A percentile compares a stretch with the other conserved stretches of the same genome.
Conservation (phyloP, 2,329 filamentous ascomycete genomes). For the Pyricularia pennisetigena region DNA sequence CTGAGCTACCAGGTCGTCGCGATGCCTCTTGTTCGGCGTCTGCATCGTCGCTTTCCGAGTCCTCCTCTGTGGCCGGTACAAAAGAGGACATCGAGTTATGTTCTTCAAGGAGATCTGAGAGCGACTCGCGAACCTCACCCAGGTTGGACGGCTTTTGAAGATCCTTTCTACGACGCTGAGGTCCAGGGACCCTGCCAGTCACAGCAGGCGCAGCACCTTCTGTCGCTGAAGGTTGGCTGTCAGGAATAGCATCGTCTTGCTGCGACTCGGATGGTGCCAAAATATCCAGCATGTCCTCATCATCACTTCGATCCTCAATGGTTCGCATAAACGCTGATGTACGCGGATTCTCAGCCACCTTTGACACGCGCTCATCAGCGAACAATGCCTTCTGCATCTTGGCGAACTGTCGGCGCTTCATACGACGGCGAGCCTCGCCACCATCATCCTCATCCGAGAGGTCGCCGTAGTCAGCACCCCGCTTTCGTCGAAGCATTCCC, state of each 20-base stretch:
- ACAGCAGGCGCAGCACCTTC: slow-evolving; percentile 23
- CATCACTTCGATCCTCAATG: slow-evolving; percentile 71
- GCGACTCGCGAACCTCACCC: slow-evolving; percentile 70
- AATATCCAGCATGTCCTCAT: slow-evolving; percentile 59
- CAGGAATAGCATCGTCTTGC: slow-evolving; percentile 25
- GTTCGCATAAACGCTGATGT: slow-evolving; percentile 84
- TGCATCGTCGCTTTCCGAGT: slow-evolving; percentile 41
- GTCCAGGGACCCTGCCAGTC: not conserved
- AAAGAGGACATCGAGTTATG: slow-evolving; percentile 33
- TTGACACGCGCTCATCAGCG: slow-evolving; percentile 80
- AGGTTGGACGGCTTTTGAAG: slow-evolving; percentile 63
- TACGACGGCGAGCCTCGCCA: slow-evolving; percentile 63
- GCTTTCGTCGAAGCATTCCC: slow-evolving; percentile 75
- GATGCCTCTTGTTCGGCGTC: slow-evolving; percentile 30
- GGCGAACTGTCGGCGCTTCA: slow-evolving; percentile 80
- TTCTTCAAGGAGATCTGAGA: slow-evolving; percentile 76
- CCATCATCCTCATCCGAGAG: slow-evolving; percentile 89
- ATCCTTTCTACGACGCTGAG: slow-evolving; percentile 45
- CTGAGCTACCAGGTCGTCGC: slow-evolving; percentile 5
- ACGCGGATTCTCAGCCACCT: slow-evolving; percentile 81
- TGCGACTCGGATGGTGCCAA: slow-evolving; percentile 24
- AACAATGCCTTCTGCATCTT: slow-evolving; percentile 86
- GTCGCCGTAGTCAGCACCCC: slow-evolving; percentile 64
- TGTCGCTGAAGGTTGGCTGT: slow-evolving; percentile 38
- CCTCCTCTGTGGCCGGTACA: slow-evolving; percentile 28